phyloP scores from a whole-genome alignment of 2,329 filamentous ascomycete genomes.

The Herpotrichia juniperi region DNA sequence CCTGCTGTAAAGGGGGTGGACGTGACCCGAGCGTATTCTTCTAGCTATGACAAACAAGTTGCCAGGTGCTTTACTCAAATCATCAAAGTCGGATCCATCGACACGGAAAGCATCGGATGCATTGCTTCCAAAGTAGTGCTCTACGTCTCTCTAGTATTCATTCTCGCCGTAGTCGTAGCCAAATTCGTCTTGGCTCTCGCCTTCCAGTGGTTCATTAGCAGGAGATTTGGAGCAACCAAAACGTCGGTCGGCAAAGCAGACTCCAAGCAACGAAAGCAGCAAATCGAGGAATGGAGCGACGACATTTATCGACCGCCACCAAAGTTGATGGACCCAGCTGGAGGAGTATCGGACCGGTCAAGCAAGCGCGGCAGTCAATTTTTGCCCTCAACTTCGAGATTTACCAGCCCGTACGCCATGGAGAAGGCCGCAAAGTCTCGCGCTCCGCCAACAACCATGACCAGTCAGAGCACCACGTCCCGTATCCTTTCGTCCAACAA shows the following conservation, averaged over 20 bases:
- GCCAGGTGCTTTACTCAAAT: conserved; percentile 91
- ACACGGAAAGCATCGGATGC: conserved; percentile 94
- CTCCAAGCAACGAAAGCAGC: conserved; percentile 81
- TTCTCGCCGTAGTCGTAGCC: conserved; percentile 82
- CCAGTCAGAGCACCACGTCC: conserved; percentile 80
- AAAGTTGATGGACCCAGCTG: conserved; percentile 77
- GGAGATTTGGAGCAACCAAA: conserved; percentile 81
- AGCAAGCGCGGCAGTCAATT: conserved; percentile 85
- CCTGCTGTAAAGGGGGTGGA: conserved; percentile 79
- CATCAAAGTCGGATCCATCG: conserved; percentile 93
- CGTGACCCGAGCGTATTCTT: conserved; percentile 86
- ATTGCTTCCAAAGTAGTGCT: conserved; percentile 97
- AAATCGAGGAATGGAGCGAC: conserved; percentile 98
- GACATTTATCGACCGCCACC: conserved; percentile 94
- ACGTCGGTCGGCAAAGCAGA: conserved; percentile 78
- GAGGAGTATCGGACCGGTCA: conserved; percentile 69
- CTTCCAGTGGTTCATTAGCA: conserved; percentile 96
- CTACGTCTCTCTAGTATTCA: conserved; percentile 90
- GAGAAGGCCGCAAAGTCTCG: conserved; percentile 64
- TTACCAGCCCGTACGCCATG: conserved; percentile 85
- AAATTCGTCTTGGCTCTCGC: conserved; percentile 88
- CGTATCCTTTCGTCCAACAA: conserved; percentile 72
- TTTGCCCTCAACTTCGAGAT: conserved; percentile 90
- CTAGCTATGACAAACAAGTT: conserved; percentile 75
- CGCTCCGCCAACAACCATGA: conserved; percentile 86